These are phyloP conservation scores for Solanum tacnaense DNA, from an alignment of 257 asterid genomes.

Conservation along the genomic window DNA sequence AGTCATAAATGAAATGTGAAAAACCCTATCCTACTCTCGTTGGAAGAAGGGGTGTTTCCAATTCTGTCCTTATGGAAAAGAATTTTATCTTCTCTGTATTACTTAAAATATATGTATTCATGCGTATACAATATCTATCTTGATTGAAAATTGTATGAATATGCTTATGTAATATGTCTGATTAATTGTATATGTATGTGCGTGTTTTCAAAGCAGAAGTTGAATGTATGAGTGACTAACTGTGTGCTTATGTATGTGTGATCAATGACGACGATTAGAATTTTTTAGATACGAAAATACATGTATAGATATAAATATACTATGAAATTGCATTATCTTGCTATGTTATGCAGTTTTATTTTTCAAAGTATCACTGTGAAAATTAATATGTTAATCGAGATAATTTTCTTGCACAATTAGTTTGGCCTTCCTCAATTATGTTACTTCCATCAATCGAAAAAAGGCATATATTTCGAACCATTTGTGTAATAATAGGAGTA, in stretches of 20 bases:
- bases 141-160: not conserved
- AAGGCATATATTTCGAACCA: not conserved
- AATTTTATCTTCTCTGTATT: not conserved
- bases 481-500: not conserved
- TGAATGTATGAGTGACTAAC: not conserved
- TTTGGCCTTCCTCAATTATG: not conserved
- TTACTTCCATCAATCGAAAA: not conserved
- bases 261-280: too few species aligned
- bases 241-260: not conserved
- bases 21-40: not conserved
- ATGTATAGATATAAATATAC: not conserved
- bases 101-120: not conserved
- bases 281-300: not conserved
- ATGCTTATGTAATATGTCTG: not conserved
- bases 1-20: not conserved
- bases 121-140: too few species aligned
- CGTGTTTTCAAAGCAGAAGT: not conserved
- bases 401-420: not conserved
- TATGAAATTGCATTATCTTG: not conserved
- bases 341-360: not conserved
- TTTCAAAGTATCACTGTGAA: too few species aligned
- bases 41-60: not conserved
- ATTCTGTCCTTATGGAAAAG: not conserved
- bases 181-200: not conserved
- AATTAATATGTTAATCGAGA: too few species aligned